Percentiles rank a stretch among this genome's conserved stretches.
Evolutionary conservation across 179 eudicot species (phyloP).

Genomic region (Beta macrorhiza): DNA sequence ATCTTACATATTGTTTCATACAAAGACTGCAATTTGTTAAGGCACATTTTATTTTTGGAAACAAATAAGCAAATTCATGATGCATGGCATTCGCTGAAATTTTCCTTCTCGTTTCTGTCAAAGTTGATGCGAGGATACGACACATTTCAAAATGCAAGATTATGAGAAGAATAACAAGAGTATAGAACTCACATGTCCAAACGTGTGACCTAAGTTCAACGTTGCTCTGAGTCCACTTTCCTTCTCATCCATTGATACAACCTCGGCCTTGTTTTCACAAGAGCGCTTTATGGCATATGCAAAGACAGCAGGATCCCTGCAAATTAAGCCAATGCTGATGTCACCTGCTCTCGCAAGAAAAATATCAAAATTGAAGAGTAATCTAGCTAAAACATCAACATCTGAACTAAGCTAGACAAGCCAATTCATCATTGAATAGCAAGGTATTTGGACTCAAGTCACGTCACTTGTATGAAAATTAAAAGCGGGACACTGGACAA

Average conservation of each 20-base stretch:
- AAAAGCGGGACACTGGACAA: too few relatives aligned
- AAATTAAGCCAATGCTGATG: conserved; percentile 11
- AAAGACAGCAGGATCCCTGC: conserved; percentile 82
- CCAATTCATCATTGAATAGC: neutral
- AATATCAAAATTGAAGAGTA: neutral
- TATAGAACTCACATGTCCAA: conserved; percentile 81
- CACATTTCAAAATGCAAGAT: conserved; percentile 1
- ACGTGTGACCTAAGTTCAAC: conserved; percentile 95
- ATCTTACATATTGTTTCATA: neutral
- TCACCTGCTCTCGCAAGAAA: neutral
- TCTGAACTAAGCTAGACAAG: neutral
- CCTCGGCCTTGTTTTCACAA: conserved; percentile 97
- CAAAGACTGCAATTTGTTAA: neutral
- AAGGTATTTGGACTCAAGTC: neutral
- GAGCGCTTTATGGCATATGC: conserved; percentile 96
- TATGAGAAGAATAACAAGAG: neutral
- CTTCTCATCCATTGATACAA: conserved; percentile 92
- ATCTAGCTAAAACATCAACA: neutral
- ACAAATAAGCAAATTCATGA: neutral
- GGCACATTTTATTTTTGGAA: neutral
- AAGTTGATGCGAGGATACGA: neutral
- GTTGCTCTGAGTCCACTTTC: conserved; percentile 95
- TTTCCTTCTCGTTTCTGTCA: neutral
- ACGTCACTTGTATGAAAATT: too few relatives aligned
- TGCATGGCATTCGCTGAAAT: neutral